Evolutionary conservation across 2,329 filamentous ascomycete species (phyloP).

Genomic region (Arthrobotrys entomopaga): DNA sequence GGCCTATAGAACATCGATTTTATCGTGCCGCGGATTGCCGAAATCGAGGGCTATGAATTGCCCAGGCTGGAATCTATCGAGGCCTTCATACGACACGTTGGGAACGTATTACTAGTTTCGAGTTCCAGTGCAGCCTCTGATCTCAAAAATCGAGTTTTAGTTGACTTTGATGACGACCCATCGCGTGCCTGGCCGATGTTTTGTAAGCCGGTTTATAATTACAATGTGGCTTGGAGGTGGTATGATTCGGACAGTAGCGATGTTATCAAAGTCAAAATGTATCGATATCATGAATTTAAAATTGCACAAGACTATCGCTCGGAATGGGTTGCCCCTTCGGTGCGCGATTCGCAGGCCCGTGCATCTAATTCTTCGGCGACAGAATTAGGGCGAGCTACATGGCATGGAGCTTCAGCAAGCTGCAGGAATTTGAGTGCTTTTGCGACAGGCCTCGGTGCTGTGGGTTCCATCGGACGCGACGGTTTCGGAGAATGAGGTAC

Average conservation of each 20-base stretch:
- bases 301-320: conserved; percentile 6
- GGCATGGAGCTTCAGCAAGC: too few species aligned
- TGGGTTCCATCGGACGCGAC: not conserved
- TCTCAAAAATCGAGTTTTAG: too few species aligned
- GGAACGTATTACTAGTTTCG: too few species aligned
- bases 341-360: conserved; percentile 3
- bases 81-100: too few species aligned
- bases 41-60: too few species aligned
- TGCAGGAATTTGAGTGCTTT: not conserved
- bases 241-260: not conserved
- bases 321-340: conserved; percentile 4
- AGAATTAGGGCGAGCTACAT: not conserved
- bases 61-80: too few species aligned
- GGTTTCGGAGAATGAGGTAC: conserved; percentile 1
- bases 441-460: not conserved
- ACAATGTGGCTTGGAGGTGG: not conserved
- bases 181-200: conserved; percentile 5
- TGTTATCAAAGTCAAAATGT: too few species aligned
- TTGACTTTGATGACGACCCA: not conserved
- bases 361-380: not conserved
- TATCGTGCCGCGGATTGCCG: too few species aligned
- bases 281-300: not conserved
- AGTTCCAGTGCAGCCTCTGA: too few species aligned
- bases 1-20: too few species aligned
- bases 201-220: conserved; percentile 3